Evolutionary conservation across 768 basidiomycete genomes (phyloP).

Genomic region (Lentinula edodes): DNA sequence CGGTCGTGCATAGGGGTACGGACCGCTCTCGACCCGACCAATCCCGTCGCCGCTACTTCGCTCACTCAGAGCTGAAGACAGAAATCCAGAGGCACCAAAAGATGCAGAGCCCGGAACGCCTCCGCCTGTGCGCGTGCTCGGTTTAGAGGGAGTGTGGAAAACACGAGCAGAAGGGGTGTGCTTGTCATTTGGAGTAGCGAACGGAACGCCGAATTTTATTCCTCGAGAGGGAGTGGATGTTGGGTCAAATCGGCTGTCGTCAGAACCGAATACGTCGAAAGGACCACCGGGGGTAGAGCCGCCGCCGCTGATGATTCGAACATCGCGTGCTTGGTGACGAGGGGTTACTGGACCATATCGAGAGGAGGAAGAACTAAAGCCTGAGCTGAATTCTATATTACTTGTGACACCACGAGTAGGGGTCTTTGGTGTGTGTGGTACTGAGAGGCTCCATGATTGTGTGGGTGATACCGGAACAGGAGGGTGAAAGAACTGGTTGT

Average conservation of each 20-base stretch:
- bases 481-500: constrained; percentile 59
- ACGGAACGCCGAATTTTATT: constrained; percentile 52
- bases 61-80: constrained; percentile 27
- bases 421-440: constrained; percentile 34
- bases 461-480: background rate
- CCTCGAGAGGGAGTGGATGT: constrained; percentile 80
- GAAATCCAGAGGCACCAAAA: constrained; percentile 22
- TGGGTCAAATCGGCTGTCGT: constrained; percentile 68
- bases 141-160: constrained; percentile 50
- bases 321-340: constrained; percentile 30
- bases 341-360: constrained; percentile 54
- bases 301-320: constrained; percentile 25
- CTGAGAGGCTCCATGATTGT: constrained; percentile 1
- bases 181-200: constrained; percentile 53
- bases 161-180: constrained; percentile 35
- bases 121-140: constrained; percentile 23
- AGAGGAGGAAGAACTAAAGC: constrained; percentile 33
- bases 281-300: constrained; percentile 28
- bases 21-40: constrained; percentile 14
- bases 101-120: constrained; percentile 12
- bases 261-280: constrained; percentile 28
- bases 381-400: constrained; percentile 17
- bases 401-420: constrained; percentile 31
- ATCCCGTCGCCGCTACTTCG: constrained; percentile 9
- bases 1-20: constrained; percentile 18